Evolutionary conservation across 202 grass and related monocot species (phyloP), one percentile per base, ranked within the genome.

Genomic region (Alloteropsis angusta): DNA sequence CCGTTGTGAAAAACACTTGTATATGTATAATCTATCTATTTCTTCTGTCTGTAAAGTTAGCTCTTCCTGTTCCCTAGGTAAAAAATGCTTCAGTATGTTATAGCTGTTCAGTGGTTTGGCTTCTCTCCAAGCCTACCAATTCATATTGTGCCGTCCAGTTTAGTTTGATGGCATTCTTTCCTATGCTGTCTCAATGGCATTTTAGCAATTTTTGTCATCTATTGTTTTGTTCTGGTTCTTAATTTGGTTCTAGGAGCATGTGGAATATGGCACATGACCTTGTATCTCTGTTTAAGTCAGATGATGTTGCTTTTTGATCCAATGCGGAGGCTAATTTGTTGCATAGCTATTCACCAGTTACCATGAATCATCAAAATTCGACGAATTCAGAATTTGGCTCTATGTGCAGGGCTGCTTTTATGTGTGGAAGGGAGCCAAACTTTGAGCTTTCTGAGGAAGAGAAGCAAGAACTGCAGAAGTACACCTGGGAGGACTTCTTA

Each of bases 351-450:
- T 81, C 43, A 6, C 36, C 8, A 11, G 22, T 12, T 55, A 55
- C 3, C 19, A 38, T 19, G 21, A 72, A 50, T 49, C 19, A 18
- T 28, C 55, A n/a, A 35, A 16, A 43, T 65, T 35, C 81, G 44
- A 62, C 26, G 1, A 38, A 50, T 21, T 58, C 11, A 67, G 8
- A 22, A 53, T 70, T 45, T 47, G 28, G 13, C 7, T 71, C 30
- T 43, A 49, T 32, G 11, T 37, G 16, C 81, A 98, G 96, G 79
- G 96, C 96, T 60, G 96, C 96, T 85, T 98, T 98, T 87, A 98
- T 98, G 92, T 98, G 96, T 68, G 96, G 96, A 86, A 95, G 96
- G 83, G 92, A 98, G 79, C 96, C 96, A 36, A 98, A 98, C 82
- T 98, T 87, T 76, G 87, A 87, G 72, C 90, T 98, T 70, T 77